A percentile compares a stretch with the other conserved stretches of the same genome.
Conservation (phyloP, 192 early-diverging fungal species). For the Backusella luteola region DNA sequence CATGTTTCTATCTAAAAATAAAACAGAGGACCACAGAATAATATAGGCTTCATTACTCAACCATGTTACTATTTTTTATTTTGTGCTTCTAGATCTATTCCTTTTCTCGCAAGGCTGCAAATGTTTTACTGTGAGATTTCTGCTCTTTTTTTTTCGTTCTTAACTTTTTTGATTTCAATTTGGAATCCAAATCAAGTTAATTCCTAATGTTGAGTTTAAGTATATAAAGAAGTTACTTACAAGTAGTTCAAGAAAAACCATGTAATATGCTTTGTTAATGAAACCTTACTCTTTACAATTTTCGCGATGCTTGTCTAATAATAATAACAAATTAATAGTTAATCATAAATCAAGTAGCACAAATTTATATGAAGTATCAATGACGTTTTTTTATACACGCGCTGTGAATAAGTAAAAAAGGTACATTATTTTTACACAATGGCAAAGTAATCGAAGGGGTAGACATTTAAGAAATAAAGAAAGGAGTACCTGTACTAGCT, state of each 20-base stretch:
- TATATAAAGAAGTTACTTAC: neutral
- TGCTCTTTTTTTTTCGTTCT: neutral
- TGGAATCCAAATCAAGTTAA: neutral
- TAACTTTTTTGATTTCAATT: neutral
- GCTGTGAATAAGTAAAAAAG: neutral
- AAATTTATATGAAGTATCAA: neutral
- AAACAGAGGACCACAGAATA: neutral
- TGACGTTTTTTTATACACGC: neutral
- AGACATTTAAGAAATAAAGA: neutral
- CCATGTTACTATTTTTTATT: neutral
- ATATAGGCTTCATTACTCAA: neutral
- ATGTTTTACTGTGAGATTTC: neutral
- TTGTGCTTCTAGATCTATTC: slow-evolving; percentile 2
- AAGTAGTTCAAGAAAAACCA: neutral
- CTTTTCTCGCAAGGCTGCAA: neutral
- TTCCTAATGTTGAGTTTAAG: neutral
- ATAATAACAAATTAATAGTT: neutral
- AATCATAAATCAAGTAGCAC: neutral
- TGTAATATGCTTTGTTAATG: neutral
- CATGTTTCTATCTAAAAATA: slow-evolving; percentile 1
- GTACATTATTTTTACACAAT: neutral
- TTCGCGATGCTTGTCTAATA: neutral
- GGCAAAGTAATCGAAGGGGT: neutral
- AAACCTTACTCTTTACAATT: neutral
- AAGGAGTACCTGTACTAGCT: neutral